Conservation (phyloP, 371 early-diverging fungal genomes). For the Choanephora cucurbitarum region DNA sequence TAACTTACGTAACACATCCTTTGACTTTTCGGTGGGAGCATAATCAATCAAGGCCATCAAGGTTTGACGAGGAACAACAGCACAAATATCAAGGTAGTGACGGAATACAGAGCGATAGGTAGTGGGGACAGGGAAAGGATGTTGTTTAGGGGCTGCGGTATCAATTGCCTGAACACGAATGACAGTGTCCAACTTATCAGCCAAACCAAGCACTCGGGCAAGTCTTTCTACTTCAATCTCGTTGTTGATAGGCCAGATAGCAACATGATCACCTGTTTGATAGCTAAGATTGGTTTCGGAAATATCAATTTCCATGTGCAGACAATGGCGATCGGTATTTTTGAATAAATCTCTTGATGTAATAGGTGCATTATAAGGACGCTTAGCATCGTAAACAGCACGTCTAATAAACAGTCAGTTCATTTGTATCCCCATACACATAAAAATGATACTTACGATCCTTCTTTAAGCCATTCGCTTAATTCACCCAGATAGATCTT, state of each 20-base stretch:
- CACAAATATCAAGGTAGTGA: constrained; percentile 88
- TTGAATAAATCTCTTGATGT: constrained; percentile 68
- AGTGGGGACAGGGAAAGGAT: constrained; percentile 88
- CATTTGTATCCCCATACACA: too few species aligned
- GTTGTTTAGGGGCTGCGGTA: constrained; percentile 67
- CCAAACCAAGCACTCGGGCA: constrained; percentile 64
- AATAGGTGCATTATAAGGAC: constrained; percentile 76
- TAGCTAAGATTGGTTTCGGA: constrained; percentile 78
- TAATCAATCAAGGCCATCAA: constrained; percentile 59
- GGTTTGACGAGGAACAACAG: constrained; percentile 68
- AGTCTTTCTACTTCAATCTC: constrained; percentile 72
- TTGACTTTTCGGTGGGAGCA: constrained; percentile 58
- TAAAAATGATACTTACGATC: constrained; percentile 19
- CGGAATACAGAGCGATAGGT: constrained; percentile 86
- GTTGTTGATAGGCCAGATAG: constrained; percentile 90
- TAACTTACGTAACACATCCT: constrained; percentile 52
- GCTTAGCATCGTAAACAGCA: constrained; percentile 71
- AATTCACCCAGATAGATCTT: constrained; percentile 66
- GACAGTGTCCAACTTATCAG: constrained; percentile 66
- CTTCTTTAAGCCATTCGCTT: constrained; percentile 36
- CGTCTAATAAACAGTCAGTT: constrained; percentile 21
- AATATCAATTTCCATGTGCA: constrained; percentile 93
- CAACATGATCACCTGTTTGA: constrained; percentile 94
- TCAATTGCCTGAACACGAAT: constrained; percentile 65
- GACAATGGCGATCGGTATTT: constrained; percentile 75